Evolutionary conservation across 345 rosid species (phyloP).

Genomic region (Toxicodendron radicans): DNA sequence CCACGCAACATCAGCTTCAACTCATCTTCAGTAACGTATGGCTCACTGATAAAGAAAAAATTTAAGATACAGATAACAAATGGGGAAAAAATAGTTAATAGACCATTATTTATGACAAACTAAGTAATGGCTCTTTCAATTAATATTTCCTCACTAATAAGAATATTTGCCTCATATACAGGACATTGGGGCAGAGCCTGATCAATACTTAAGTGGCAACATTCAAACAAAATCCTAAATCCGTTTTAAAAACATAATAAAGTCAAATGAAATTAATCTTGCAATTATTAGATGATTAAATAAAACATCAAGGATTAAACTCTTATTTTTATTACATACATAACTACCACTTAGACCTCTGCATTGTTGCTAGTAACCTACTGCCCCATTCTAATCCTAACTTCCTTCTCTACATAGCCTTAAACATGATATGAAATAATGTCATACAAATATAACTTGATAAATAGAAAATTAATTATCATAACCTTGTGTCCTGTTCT

Average conservation of each 20-base stretch:
- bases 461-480: neutral
- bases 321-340: neutral
- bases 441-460: neutral
- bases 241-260: too few species aligned
- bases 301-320: neutral
- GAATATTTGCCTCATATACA: neutral
- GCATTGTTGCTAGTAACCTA: neutral
- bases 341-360: neutral
- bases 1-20: slow-evolving; percentile 94
- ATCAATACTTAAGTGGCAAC: neutral
- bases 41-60: slow-evolving; percentile 54
- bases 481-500: neutral
- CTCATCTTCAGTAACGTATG: slow-evolving; percentile 97
- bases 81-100: neutral
- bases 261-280: neutral
- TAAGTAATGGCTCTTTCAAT: neutral
- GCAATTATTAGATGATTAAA: slow-evolving; percentile 13
- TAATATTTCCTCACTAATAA: too few species aligned
- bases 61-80: neutral
- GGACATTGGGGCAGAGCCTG: neutral
- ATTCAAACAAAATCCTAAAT: neutral
- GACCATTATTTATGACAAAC: neutral
- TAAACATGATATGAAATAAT: neutral
- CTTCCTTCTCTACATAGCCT: neutral
- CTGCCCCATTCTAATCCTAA: neutral